Evolutionary conservation across 139 green algal species (phyloP), one percentile per base, ranked within the genome.

Genomic region (Haematococcus sp.): DNA sequence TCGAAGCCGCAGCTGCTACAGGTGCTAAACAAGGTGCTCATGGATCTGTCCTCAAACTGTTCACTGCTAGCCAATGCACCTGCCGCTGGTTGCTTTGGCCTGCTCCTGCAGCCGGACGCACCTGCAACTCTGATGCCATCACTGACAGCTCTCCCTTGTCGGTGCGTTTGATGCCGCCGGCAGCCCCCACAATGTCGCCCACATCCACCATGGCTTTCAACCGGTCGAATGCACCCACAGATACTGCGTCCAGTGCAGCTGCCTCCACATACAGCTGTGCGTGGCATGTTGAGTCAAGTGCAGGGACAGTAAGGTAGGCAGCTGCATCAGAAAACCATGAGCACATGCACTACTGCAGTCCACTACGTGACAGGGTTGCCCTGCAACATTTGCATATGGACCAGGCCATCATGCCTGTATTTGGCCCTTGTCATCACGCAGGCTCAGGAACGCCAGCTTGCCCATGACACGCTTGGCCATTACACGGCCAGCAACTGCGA

Each of bases 111-210:
- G 7, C 40, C 40, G 7, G 7, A 49, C 78, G 0, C 76, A 91
- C 81, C 75, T 90, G 67, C 22, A 96, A 22, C 1, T 59, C 55
- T 0, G 65, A 71, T 3, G 85, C 89, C 61, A 89, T 74, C 58
- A 97, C 87, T 2, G 83, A 93, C 31, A 97, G 81, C 85, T 98
- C 94, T 0, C 96, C 96, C 78, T 97, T 97, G 13, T 99, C 95
- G 5, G 96, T 99, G 20, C 93, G 81, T 77, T 92, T 96, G 13
- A 99, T 63, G 64, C 83, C 83, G 0, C 88, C 85, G 20, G 11
- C 27, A 0, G 76, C 90, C 0, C 94, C 94, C 30, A 97, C 86
- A 67, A 98, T 95, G 82, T 98, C 94, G 4, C 94, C 94, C 30
- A 96, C 84, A 55, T 98, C 94, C 27, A 97, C 59, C 25, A 93